These are phyloP conservation scores for Hortiboletus rubellus DNA, from an alignment of 1,284 basidiomycete species.

Conservation along the genomic window DNA sequence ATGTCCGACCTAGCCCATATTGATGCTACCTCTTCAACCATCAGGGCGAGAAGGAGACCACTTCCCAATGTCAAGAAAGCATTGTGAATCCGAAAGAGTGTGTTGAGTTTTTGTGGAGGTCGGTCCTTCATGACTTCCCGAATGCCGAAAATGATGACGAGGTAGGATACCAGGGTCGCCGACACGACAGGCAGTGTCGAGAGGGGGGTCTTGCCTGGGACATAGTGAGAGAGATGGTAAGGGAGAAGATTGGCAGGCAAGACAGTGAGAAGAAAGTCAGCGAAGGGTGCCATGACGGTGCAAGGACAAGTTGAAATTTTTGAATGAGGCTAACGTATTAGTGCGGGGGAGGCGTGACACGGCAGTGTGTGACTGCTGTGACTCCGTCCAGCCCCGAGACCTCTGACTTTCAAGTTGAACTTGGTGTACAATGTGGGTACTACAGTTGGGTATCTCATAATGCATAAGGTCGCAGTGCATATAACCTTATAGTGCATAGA, in stretches of 20 bases:
- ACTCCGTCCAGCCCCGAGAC: too few species aligned
- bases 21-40: constrained; percentile 88
- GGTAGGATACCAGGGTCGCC: constrained; percentile 74
- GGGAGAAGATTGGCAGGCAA: constrained; percentile 60
- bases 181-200: constrained; percentile 78
- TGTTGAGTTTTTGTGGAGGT: constrained; percentile 76
- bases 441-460: too few species aligned
- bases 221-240: constrained; percentile 63
- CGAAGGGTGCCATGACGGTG: constrained; percentile 63
- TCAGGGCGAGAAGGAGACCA: constrained; percentile 76
- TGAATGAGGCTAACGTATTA: constrained; percentile 1
- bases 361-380: background rate
- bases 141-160: constrained; percentile 87
- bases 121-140: constrained; percentile 83
- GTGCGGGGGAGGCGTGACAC: constrained; percentile 18
- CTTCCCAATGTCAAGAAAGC: constrained; percentile 84
- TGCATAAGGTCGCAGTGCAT: too few species aligned
- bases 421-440: too few species aligned
- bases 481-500: too few species aligned
- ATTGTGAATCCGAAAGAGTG: constrained; percentile 93
- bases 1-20: constrained; percentile 69
- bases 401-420: too few species aligned
- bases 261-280: constrained; percentile 64
- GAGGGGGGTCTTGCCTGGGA: constrained; percentile 73
- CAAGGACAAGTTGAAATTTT: constrained; percentile 21